A percentile compares a stretch with the other conserved stretches of the same genome.
Evolutionary conservation across 164 flowering plant genomes (phyloP).

Genomic region (Vitis amurensis): DNA sequence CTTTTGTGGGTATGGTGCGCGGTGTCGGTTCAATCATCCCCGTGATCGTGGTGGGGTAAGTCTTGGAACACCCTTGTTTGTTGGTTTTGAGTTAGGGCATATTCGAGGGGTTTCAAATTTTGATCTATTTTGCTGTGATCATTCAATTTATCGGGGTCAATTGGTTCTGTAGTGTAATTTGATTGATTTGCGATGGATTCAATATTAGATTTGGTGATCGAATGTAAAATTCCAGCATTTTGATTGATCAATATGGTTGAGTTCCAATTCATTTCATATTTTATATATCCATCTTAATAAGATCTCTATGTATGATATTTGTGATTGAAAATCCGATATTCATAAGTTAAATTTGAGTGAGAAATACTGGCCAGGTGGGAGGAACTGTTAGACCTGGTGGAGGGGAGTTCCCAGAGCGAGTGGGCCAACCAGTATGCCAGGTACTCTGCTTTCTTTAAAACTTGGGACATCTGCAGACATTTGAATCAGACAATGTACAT

Average conservation of each 20-base stretch:
- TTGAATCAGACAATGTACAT: slow-evolving; percentile 14
- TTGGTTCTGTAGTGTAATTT: neutral
- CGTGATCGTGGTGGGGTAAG: slow-evolving; percentile 50
- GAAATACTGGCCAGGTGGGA: slow-evolving; percentile 41
- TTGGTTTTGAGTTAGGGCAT: slow-evolving; percentile 1
- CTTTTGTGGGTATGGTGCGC: slow-evolving; percentile 49
- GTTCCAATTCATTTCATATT: neutral
- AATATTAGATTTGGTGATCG: slow-evolving; percentile 1
- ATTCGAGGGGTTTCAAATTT: slow-evolving; percentile 11
- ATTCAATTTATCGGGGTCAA: slow-evolving; percentile 5
- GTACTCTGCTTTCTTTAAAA: slow-evolving; percentile 31
- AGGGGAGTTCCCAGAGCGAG: slow-evolving; percentile 82
- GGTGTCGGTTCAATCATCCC: slow-evolving; percentile 71
- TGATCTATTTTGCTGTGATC: slow-evolving; percentile 18
- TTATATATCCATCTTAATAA: neutral
- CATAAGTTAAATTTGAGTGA: neutral
- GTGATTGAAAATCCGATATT: neutral
- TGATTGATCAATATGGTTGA: neutral
- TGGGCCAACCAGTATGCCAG: slow-evolving; percentile 87
- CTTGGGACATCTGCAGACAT: neutral
- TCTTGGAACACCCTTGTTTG: neutral
- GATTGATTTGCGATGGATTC: neutral
- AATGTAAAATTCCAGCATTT: neutral
- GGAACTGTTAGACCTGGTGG: slow-evolving; percentile 51
- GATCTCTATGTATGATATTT: neutral